Evolutionary conservation across 1,284 basidiomycete species (phyloP), one percentile per base, ranked within the genome.

Genomic region (Neonothopanus nambi): DNA sequence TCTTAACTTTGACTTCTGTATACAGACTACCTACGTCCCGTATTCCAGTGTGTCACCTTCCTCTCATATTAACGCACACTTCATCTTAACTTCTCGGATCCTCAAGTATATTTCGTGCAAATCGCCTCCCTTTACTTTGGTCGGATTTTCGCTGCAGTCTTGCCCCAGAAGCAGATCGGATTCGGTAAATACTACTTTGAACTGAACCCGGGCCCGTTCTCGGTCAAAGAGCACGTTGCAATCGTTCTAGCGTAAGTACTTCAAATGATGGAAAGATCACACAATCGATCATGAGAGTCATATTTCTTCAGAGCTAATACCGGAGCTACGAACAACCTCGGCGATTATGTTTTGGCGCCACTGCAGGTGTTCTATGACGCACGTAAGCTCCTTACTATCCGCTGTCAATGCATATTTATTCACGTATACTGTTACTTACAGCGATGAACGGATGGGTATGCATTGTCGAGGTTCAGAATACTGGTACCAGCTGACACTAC

Each of bases 181-280:
- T 61, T 59, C 11, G 61, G 61, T 8, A 51, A 43, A 20, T 63
- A 46, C 20, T 50, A 45, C 2, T 63, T 65, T 37, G 55, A 63
- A 6, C 57, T 68, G 47, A 68, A 68, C 47, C 66, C 66, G 2
- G 66, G 66, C 2, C 60, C 61, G 0, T 79, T 79, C 68, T 73
- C 70, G 51, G 65, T 78, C 63, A 87, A 87, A 72, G 89, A 91
- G 68, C 89, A 91, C 68, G 78, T 86, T 6, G 64, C 86, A 49
- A 84, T 90, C 17, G 60, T 64, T 18, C 39, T 64, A 12, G 61
- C 63, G 63, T 64, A 45, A 26, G 59, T 57, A 11, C 5, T 7
- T 11, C n/a, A 15, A 15, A n/a, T 35, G 9, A 38, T 38, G 18
- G 17, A 33, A 41, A n/a, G 9, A 26, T 40, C 6, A 17, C 12